These are phyloP conservation scores for Trichoderma parareesei DNA, from an alignment of 495 filamentous ascomycete species.

Conservation along the genomic window DNA sequence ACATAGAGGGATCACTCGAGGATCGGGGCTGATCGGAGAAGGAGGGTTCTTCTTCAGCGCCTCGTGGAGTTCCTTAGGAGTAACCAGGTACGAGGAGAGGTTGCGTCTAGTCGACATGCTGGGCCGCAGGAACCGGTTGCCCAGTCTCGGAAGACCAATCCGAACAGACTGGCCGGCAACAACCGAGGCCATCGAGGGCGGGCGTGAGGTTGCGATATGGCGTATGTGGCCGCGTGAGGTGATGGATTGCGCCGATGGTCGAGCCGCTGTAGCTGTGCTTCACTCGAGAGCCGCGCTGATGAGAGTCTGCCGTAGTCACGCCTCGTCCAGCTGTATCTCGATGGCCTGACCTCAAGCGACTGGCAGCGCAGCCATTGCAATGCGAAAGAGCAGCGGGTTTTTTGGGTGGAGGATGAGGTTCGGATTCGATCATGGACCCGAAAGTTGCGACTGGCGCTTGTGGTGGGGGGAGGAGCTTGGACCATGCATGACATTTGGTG, in stretches of 20 bases:
- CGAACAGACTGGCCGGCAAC: neutral
- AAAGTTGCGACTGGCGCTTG: slow-evolving; percentile 3
- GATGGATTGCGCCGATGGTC: neutral
- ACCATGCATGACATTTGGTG: slow-evolving; percentile 7
- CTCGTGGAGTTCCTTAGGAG: slow-evolving; percentile 68
- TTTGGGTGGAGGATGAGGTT: slow-evolving; percentile 2
- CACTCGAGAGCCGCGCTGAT: neutral
- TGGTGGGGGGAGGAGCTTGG: slow-evolving; percentile 7
- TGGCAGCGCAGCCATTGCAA: slow-evolving; percentile 2
- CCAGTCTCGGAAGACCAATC: neutral
- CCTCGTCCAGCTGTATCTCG: neutral
- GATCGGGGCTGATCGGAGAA: slow-evolving; percentile 63
- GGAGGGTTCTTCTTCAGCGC: slow-evolving; percentile 71
- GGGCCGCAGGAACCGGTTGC: neutral
- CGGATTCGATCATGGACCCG: neutral
- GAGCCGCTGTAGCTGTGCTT: neutral
- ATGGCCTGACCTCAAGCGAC: slow-evolving; percentile 7
- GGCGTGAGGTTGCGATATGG: neutral
- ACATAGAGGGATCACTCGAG: slow-evolving; percentile 78
- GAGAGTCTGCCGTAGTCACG: neutral
- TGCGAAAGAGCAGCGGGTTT: neutral
- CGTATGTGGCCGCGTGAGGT: neutral
- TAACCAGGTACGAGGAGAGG: slow-evolving; percentile 78
- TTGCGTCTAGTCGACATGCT: slow-evolving; percentile 7
- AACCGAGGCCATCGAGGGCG: neutral